Conservation (phyloP, 441 rosid species). For the Arabidopsis lyrata region DNA sequence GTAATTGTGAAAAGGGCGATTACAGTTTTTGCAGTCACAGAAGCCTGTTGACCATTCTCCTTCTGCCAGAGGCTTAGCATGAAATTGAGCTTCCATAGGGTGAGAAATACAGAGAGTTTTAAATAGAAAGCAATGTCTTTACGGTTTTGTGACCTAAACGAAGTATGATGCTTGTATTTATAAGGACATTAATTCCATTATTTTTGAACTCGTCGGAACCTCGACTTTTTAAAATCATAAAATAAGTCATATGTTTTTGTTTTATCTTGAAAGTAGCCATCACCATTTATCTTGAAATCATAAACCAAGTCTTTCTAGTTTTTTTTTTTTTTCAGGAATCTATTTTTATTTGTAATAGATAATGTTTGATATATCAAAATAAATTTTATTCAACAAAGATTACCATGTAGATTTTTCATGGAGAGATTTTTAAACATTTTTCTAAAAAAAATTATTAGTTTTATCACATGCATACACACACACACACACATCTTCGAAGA, state of each 20-base stretch:
- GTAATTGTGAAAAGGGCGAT: neutral
- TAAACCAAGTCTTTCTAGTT: neutral
- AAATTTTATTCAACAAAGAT: no score
- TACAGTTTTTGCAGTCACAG: slow-evolving; percentile 47
- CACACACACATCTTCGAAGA: no score
- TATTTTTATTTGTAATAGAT: neutral
- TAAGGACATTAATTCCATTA: slow-evolving; percentile 18
- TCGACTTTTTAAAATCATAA: slow-evolving; percentile 4
- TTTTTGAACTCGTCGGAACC: neutral
- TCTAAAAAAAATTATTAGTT: no score
- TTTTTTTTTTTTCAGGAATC: neutral
- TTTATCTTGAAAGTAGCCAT: neutral
- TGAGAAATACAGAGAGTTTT: slow-evolving; percentile 2
- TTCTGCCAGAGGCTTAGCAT: slow-evolving; percentile 30
- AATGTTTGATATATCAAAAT: no score
- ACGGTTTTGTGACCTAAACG: neutral
- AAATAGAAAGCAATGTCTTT: neutral
- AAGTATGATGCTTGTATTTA: slow-evolving; percentile 34
- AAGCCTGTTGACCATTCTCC: slow-evolving; percentile 52
- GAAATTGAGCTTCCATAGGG: slow-evolving; percentile 41
- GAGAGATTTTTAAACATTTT: no score
- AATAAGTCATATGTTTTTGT: neutral
- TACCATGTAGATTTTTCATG: no score
- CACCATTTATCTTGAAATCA: slow-evolving; percentile 1
- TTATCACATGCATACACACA: no score